Evolutionary conservation across 1,284 basidiomycete genomes (phyloP).

Genomic region (Ganoderma meredithae): DNA sequence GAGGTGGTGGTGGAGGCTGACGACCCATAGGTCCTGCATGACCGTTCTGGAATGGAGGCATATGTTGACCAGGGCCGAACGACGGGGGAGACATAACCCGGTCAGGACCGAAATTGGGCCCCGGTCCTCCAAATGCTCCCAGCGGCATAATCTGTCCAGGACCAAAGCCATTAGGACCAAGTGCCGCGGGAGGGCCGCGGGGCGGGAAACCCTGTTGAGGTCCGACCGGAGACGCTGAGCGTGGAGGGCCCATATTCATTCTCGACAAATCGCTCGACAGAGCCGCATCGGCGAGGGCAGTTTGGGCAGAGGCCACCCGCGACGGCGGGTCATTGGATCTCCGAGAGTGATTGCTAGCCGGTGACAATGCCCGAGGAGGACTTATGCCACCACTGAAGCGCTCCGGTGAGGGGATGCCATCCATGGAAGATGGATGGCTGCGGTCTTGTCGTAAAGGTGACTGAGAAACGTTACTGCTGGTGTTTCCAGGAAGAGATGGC

Average conservation of each 20-base stretch:
- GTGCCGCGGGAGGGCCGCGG: conserved; percentile 32
- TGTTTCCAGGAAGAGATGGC: conserved; percentile 27
- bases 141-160: conserved; percentile 42
- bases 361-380: conserved; percentile 37
- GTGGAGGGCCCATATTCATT: conserved; percentile 37
- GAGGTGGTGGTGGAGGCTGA: conserved; percentile 11
- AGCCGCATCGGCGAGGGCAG: conserved; percentile 34
- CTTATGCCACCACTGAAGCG: conserved; percentile 34
- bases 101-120: conserved; percentile 36
- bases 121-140: conserved; percentile 36
- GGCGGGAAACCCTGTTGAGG: conserved; percentile 31
- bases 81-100: conserved; percentile 39
- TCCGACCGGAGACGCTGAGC: conserved; percentile 32
- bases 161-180: conserved; percentile 24
- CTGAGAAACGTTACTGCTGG: conserved; percentile 32
- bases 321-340: conserved; percentile 31
- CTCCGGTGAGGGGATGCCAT: conserved; percentile 18
- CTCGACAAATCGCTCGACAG: conserved; percentile 39
- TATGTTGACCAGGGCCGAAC: conserved; percentile 33
- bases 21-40: conserved; percentile 42
- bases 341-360: conserved; percentile 29
- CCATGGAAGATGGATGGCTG: conserved; percentile 29
- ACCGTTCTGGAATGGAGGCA: conserved; percentile 35
- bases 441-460: conserved; percentile 29
- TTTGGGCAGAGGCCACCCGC: conserved; percentile 33